Conservation (phyloP, 1,284 basidiomycete species). For the Trametes pubescens region DNA sequence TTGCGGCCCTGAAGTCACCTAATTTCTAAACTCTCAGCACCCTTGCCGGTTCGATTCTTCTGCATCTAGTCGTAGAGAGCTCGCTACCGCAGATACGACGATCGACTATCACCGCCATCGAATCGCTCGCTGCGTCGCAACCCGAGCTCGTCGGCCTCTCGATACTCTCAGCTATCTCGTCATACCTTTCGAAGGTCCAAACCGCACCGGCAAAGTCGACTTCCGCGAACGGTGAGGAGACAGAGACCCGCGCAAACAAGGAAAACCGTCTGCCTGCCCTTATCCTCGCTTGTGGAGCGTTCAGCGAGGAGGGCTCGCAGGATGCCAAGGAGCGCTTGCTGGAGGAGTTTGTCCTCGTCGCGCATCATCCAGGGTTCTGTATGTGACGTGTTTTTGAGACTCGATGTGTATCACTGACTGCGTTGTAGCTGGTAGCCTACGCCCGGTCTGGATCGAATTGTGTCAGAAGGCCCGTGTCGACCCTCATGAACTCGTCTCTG, state of each 20-base stretch:
- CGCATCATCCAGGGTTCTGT: slow-evolving; percentile 81
- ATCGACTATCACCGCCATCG: slow-evolving; percentile 53
- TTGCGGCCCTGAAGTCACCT: not conserved
- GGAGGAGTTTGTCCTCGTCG: slow-evolving; percentile 69
- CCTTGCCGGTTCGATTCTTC: slow-evolving; percentile 65
- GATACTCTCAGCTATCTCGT: slow-evolving; percentile 63
- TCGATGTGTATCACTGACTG: not conserved
- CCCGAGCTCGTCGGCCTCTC: slow-evolving; percentile 61
- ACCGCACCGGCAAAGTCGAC: slow-evolving; percentile 25
- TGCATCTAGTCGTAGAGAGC: slow-evolving; percentile 74
- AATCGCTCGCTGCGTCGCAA: slow-evolving; percentile 39
- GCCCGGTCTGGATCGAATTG: slow-evolving; percentile 85
- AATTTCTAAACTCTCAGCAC: slow-evolving; percentile 10
- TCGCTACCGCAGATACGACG: slow-evolving; percentile 61
- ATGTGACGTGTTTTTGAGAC: slow-evolving; percentile 15
- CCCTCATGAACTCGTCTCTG: slow-evolving; percentile 67
- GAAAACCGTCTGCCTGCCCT: slow-evolving; percentile 58
- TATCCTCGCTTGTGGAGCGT: slow-evolving; percentile 57
- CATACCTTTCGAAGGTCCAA: slow-evolving; percentile 49
- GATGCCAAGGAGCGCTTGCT: slow-evolving; percentile 53
- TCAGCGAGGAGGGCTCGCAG: slow-evolving; percentile 49
- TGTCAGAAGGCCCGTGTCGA: slow-evolving; percentile 75
- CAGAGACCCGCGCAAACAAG: slow-evolving; percentile 50
- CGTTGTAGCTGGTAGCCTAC: slow-evolving; percentile 56
- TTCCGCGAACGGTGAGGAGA: slow-evolving; percentile 40